A percentile compares a stretch with the other conserved stretches of the same genome.
Evolutionary conservation across 805 yeast genomes (phyloP).

Genomic region (Nakazawaea ambrosiae): DNA sequence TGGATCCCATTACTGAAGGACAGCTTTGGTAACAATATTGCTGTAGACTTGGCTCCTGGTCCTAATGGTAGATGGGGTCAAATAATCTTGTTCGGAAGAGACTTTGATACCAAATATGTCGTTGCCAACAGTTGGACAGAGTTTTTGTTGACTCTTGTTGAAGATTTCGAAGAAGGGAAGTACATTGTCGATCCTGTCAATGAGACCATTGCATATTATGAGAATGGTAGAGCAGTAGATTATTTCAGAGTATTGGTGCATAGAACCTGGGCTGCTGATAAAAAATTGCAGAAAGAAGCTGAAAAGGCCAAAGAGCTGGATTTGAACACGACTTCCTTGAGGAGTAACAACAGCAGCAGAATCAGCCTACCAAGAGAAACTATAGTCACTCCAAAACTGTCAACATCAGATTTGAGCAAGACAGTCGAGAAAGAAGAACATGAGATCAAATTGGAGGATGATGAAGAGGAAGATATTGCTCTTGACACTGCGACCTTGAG

Average conservation of each 20-base stretch:
- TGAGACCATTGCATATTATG: slow-evolving; percentile 44
- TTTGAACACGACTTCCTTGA: slow-evolving; percentile 6
- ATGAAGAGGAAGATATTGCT: slow-evolving; percentile 18
- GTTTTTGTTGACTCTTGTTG: slow-evolving; percentile 73
- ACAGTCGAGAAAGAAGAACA: slow-evolving; percentile 23
- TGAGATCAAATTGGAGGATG: slow-evolving; percentile 26
- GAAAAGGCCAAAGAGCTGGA: slow-evolving; percentile 9
- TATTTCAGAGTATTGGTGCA: slow-evolving; percentile 66
- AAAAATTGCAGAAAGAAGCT: slow-evolving; percentile 8
- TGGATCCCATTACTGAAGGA: slow-evolving; percentile 94
- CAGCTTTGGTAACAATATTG: slow-evolving; percentile 86
- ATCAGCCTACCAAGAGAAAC: slow-evolving; percentile 26
- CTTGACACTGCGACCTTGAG: too few relatives aligned
- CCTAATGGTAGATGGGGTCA: slow-evolving; percentile 81
- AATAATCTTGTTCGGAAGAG: slow-evolving; percentile 88
- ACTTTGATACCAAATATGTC: slow-evolving; percentile 83
- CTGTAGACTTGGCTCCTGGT: slow-evolving; percentile 82
- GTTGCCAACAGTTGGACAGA: slow-evolving; percentile 88
- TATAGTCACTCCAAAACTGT: slow-evolving; percentile 22
- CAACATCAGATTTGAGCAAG: slow-evolving; percentile 12
- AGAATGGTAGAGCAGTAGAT: slow-evolving; percentile 38
- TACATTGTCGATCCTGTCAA: slow-evolving; percentile 60
- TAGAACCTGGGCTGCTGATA: slow-evolving; percentile 38
- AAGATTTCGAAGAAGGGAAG: slow-evolving; percentile 81
- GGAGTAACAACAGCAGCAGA: slow-evolving; percentile 12